phyloP scores from a whole-genome alignment of 2,329 filamentous ascomycete genomes.

The Diaporthe sp. region DNA sequence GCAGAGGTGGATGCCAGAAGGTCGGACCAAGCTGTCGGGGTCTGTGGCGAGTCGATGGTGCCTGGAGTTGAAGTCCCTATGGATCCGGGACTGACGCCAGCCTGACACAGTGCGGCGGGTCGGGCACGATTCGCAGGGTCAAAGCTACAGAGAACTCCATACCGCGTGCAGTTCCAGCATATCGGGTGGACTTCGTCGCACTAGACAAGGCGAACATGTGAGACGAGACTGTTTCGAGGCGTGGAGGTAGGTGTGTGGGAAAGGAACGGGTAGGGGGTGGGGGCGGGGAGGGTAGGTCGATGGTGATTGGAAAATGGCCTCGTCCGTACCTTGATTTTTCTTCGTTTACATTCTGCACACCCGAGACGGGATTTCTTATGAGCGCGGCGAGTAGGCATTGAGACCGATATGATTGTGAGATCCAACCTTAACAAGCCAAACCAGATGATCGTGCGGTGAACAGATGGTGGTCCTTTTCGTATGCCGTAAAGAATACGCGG shows the following conservation, averaged over 20 bases:
- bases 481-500: constrained; percentile 1
- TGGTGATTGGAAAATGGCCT: not conserved
- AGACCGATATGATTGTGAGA: not conserved
- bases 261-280: too few species aligned
- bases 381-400: not conserved
- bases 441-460: too few species aligned
- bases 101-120: not conserved
- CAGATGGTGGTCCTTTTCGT: not conserved
- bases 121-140: not conserved
- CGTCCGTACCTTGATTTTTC: not conserved
- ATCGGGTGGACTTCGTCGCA: constrained; percentile 7
- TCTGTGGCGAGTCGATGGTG: not conserved
- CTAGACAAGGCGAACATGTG: not conserved
- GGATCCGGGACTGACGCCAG: not conserved
- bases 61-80: not conserved
- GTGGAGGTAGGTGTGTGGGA: not conserved
- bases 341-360: not conserved
- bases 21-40: not conserved
- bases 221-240: not conserved
- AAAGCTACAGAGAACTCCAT: constrained; percentile 4
- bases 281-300: too few species aligned
- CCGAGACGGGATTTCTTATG: constrained; percentile 6
- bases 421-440: not conserved
- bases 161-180: constrained; percentile 14
- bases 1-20: not conserved